Conservation (phyloP, 176 grass and related monocot genomes). For the maize (Zea mays) region DNA sequence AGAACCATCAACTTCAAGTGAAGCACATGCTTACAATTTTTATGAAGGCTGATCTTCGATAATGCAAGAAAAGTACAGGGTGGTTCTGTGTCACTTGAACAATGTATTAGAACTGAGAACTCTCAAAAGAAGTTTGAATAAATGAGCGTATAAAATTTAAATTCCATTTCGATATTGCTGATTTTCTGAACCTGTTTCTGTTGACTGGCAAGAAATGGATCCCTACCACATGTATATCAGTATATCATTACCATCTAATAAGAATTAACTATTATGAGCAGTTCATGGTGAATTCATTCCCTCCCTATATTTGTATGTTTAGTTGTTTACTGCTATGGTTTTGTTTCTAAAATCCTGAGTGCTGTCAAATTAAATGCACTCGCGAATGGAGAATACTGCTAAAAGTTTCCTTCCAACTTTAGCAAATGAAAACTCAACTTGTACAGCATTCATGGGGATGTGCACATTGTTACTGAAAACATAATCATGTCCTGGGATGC, state of each 20-base stretch:
- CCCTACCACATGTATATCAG: not conserved
- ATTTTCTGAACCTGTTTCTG: not conserved
- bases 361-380: not conserved
- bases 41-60: not conserved
- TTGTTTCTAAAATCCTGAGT: not conserved
- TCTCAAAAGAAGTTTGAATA: not conserved
- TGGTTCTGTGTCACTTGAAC: not conserved
- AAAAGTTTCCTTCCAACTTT: not conserved
- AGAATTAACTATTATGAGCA: not conserved
- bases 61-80: not conserved
- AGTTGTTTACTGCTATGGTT: not conserved
- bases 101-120: not conserved
- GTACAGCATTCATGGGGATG: not conserved
- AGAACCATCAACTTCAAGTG: slow-evolving; percentile 14
- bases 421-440: not conserved
- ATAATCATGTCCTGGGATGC: not conserved
- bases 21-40: not conserved
- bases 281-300: not conserved
- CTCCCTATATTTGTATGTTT: not conserved
- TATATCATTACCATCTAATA: slow-evolving; percentile 1
- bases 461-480: not conserved
- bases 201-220: slow-evolving; percentile 7
- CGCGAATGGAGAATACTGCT: not conserved
- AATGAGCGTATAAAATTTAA: not conserved
- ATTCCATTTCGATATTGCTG: not conserved